Evolutionary conservation across 768 basidiomycete genomes (phyloP).

Genomic region (Nevesoporus exiguus): DNA sequence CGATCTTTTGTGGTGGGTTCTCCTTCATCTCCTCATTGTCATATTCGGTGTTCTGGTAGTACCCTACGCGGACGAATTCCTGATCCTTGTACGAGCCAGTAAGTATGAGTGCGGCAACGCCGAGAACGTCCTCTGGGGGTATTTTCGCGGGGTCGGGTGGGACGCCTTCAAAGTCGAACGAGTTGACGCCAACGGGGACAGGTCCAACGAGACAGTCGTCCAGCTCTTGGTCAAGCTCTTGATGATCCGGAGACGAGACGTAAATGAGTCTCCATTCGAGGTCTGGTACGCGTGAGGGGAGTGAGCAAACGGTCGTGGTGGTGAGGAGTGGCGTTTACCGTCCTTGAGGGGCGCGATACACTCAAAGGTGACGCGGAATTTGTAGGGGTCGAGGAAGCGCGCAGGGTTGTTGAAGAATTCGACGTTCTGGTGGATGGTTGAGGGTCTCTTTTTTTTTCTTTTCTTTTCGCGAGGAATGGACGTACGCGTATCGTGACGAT

Average conservation of each 20-base stretch:
- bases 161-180: conserved; percentile 92
- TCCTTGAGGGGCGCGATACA: conserved; percentile 90
- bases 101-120: conserved; percentile 94
- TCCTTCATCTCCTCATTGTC: conserved; percentile 91
- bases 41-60: conserved; percentile 99
- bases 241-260: conserved; percentile 89
- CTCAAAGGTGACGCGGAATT: conserved; percentile 95
- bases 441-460: background rate
- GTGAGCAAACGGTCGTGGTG: background rate
- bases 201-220: conserved; percentile 98
- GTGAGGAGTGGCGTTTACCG: conserved; percentile 43
- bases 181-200: conserved; percentile 93
- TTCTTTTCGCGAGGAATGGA: background rate
- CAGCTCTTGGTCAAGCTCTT: conserved; percentile 92
- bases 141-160: conserved; percentile 83
- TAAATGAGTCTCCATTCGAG: conserved; percentile 98
- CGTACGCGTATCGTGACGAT: conserved; percentile 67
- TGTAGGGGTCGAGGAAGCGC: conserved; percentile 85
- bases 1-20: conserved; percentile 60
- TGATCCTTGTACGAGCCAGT: conserved; percentile 96
- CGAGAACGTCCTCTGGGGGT: conserved; percentile 86
- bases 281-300: conserved; percentile 45
- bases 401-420: conserved; percentile 94
- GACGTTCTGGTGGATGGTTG: conserved; percentile 55
- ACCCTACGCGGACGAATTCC: conserved; percentile 98